These are phyloP conservation scores for Sphagnum contortum DNA, from an alignment of 225 moss, liverwort and hornwort genomes.

Conservation along the genomic window DNA sequence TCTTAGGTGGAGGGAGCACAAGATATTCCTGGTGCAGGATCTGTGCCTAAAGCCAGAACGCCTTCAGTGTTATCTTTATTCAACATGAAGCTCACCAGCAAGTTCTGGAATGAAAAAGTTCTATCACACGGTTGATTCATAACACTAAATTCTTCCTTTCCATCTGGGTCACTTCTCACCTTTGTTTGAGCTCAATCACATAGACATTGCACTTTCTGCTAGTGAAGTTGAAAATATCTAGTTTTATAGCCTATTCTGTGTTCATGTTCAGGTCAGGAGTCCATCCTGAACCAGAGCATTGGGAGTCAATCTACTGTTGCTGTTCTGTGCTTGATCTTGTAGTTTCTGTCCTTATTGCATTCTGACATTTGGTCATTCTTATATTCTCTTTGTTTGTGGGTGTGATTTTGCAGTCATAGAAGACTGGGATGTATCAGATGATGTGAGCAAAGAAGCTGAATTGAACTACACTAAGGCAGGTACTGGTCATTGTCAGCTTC, in stretches of 20 bases:
- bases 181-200: not conserved
- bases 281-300: too few relatives aligned
- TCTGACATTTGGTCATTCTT: not conserved
- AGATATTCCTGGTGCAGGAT: too few relatives aligned
- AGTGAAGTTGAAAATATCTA: not conserved
- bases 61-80: conserved; percentile 66
- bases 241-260: too few relatives aligned
- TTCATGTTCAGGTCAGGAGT: too few relatives aligned
- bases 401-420: conserved; percentile 46
- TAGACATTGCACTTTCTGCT: not conserved
- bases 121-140: conserved; percentile 47
- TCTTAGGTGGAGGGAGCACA: conserved; percentile 30
- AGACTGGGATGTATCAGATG: conserved; percentile 47
- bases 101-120: conserved; percentile 53
- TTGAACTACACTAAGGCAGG: conserved; percentile 80
- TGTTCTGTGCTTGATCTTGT: too few relatives aligned
- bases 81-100: conserved; percentile 49
- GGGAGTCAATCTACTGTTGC: too few relatives aligned
- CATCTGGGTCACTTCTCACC: not conserved
- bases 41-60: not conserved
- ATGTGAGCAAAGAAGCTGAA: conserved; percentile 32
- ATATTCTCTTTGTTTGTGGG: not conserved
- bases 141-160: conserved; percentile 1
- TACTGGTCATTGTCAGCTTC: conserved; percentile 25
- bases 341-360: not conserved